Evolutionary conservation across 257 asterid species (phyloP).

Genomic region (Lycium ferocissimum): DNA sequence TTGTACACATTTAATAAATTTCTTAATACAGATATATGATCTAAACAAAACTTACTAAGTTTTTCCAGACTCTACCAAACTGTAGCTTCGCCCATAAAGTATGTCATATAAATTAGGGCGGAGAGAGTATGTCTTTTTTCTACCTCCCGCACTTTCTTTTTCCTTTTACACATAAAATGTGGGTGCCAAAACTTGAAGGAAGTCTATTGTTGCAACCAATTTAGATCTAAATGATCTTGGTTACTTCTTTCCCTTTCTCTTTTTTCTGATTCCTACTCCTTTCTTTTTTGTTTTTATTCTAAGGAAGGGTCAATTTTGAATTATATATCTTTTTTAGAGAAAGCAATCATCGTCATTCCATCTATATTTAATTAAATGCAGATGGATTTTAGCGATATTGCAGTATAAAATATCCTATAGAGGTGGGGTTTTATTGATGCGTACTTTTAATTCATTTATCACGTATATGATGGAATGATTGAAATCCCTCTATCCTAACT

Average conservation of each 20-base stretch:
- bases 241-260: neutral
- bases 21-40: too few species aligned
- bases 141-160: neutral
- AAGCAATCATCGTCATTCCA: neutral
- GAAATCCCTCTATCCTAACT: neutral
- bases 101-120: neutral
- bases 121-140: neutral
- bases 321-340: neutral
- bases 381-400: conserved; percentile 1
- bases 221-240: neutral
- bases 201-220: conserved; percentile 9
- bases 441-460: neutral
- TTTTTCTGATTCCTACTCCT: neutral
- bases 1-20: too few species aligned
- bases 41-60: too few species aligned
- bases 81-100: neutral
- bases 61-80: too few species aligned
- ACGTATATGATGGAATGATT: neutral
- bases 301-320: neutral
- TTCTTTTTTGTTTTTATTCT: neutral
- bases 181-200: neutral
- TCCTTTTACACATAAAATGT: neutral
- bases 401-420: neutral
- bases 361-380: neutral
- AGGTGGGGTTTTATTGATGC: conserved; percentile 25